These are phyloP conservation scores for Boletus rubescentipes DNA, from an alignment of 768 basidiomycete species.

Conservation along the genomic window DNA sequence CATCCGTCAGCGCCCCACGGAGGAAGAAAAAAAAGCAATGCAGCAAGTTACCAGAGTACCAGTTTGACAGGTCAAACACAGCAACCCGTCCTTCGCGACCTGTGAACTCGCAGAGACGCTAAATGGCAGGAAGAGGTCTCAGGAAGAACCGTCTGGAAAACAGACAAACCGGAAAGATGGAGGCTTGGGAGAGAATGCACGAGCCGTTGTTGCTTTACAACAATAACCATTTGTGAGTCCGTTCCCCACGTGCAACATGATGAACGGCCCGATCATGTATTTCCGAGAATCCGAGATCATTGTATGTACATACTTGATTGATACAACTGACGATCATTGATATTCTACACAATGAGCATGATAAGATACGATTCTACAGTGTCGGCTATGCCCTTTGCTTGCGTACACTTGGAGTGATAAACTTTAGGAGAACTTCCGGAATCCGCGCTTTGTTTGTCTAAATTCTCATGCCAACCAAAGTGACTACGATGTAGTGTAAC, in stretches of 20 bases:
- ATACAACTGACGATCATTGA: neutral
- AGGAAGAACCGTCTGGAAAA: neutral
- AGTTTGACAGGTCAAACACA: neutral
- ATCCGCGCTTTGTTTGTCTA: neutral
- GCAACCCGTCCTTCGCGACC: neutral
- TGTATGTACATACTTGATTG: neutral
- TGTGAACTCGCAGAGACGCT: neutral
- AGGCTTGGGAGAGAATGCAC: neutral
- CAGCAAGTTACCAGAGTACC: neutral
- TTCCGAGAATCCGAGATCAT: neutral
- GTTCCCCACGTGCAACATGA: constrained; percentile 18
- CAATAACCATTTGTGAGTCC: constrained; percentile 2
- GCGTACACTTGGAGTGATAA: neutral
- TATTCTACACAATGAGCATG: neutral
- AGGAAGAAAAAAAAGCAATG: neutral
- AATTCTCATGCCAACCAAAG: too few species aligned
- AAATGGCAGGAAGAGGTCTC: neutral
- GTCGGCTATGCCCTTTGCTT: neutral
- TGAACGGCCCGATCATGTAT: neutral
- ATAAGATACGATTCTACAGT: neutral
- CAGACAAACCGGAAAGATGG: neutral
- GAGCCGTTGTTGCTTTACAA: constrained; percentile 4
- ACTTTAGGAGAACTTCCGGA: too few species aligned
- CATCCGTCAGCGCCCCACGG: neutral
- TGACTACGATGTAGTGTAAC: neutral